Percentiles rank a stretch among this genome's conserved stretches.
Conservation (phyloP, 2,329 filamentous ascomycete species). For the Nigrospora osmanthi region DNA sequence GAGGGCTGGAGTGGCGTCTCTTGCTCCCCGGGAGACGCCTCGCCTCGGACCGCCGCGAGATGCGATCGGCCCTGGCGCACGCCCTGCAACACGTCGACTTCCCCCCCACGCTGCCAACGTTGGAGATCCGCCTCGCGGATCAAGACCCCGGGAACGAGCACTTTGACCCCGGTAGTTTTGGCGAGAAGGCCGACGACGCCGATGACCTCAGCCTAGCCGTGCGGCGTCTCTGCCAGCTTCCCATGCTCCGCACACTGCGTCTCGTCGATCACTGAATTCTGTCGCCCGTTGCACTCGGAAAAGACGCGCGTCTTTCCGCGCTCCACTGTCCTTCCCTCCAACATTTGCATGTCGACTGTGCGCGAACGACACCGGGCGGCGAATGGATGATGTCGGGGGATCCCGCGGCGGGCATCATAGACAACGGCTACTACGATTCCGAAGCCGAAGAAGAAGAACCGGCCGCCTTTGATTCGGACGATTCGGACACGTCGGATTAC, state of each 20-base stretch:
- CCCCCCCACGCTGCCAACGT: background rate
- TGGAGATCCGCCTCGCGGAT: background rate
- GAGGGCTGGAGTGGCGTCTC: background rate
- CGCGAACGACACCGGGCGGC: background rate
- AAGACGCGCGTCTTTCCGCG: background rate
- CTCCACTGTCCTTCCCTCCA: background rate
- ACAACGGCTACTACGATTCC: background rate
- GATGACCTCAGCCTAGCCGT: background rate
- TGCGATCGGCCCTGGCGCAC: background rate
- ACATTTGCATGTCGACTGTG: background rate
- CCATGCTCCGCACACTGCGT: background rate
- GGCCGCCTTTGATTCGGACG: slow-evolving; percentile 1
- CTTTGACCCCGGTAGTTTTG: background rate
- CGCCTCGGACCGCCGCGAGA: background rate
- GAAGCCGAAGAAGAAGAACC: background rate
- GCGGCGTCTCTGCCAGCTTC: background rate
- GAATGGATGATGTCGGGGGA: background rate
- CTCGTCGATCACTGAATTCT: background rate
- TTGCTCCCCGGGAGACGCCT: background rate
- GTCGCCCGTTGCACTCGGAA: background rate
- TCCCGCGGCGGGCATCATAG: background rate
- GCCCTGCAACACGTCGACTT: background rate
- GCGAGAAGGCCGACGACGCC: background rate
- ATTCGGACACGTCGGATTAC: slow-evolving; percentile 3
- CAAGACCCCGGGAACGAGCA: background rate